phyloP scores from a whole-genome alignment of 768 basidiomycete genomes.

The Amanita fuliginea region DNA sequence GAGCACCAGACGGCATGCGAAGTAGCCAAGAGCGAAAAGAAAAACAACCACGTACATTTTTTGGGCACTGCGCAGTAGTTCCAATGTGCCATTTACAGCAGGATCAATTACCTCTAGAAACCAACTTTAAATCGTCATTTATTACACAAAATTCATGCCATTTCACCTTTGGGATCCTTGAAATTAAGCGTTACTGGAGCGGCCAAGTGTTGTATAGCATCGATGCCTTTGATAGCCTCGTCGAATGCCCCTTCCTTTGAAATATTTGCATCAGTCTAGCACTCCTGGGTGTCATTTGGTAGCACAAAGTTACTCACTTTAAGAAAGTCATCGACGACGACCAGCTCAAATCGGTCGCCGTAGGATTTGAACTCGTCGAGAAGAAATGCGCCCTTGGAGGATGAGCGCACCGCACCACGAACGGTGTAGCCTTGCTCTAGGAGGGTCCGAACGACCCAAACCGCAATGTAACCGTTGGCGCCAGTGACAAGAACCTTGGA shows the following conservation, averaged over 20 bases:
- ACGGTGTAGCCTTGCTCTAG: slow-evolving; percentile 54
- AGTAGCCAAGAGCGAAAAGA: neutral
- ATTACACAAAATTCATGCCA: neutral
- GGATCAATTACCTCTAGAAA: slow-evolving; percentile 52
- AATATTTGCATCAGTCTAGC: neutral
- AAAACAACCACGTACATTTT: slow-evolving; percentile 30
- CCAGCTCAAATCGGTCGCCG: slow-evolving; percentile 50
- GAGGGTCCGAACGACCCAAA: slow-evolving; percentile 43
- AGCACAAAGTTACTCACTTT: slow-evolving; percentile 13
- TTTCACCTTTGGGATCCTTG: slow-evolving; percentile 27
- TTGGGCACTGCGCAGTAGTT: slow-evolving; percentile 50
- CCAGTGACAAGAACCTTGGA: slow-evolving; percentile 22
- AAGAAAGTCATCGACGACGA: slow-evolving; percentile 62
- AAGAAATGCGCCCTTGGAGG: slow-evolving; percentile 46
- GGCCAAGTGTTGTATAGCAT: slow-evolving; percentile 60
- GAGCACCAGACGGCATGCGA: too few relatives aligned
- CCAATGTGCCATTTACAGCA: slow-evolving; percentile 60
- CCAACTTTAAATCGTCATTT: too few relatives aligned
- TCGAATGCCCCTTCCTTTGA: slow-evolving; percentile 60
- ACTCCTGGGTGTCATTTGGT: neutral
- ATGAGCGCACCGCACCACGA: slow-evolving; percentile 56
- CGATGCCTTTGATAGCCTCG: slow-evolving; percentile 65
- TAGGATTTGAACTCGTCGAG: slow-evolving; percentile 38
- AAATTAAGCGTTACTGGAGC: slow-evolving; percentile 44
- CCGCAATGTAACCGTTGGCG: slow-evolving; percentile 36